Base-by-base conservation (phyloP, 768 basidiomycete genomes). In the Trametes cingulata region DNA sequence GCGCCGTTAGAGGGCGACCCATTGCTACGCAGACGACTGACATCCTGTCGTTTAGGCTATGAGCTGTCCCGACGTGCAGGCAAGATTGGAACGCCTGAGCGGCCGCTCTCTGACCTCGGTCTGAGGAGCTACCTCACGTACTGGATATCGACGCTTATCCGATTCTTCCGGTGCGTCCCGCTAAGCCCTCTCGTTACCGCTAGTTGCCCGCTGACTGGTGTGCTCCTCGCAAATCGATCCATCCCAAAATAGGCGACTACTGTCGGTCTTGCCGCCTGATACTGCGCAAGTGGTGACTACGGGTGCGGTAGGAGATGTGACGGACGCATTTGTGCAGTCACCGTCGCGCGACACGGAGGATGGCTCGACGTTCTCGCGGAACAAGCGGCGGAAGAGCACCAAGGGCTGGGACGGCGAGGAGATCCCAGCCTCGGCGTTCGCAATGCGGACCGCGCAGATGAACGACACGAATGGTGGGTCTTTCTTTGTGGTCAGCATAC, bases 81-180 rank as follows among this genome's bases (percentile, higher is more conserved):
- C 1, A 91, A 88, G 67, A 79, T 91, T 6, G 95, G 95, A 17
- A 94, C 93, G 1, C 97, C 97, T 0, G 97, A 99, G 75, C 85
- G 96, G 9, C 97, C 97, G 0, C 78, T 99, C 4, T 97, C 95
- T 0, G 94, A 95, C 63, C 85, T 98, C 15, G 97, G 97, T 7
- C 79, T 95, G 12, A 84, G 91, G 54, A 90, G 93, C 58, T 99
- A 98, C 74, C 84, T 93, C 33, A 83, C 91, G 8, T 94, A 88
- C 70, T 95, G 93, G 93, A 85, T 91, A 2, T 82, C 90, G 7
- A 87, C 87, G 0, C 78, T 95, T 58, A 74, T 95, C n/a, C 85
- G 93, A 40, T 94, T 92, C 79, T 84, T 95, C 72, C 79, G 88
- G 88, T 89, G 65, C 36, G 69, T 60, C 7, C 22, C 55, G 39